Base-by-base conservation (phyloP, 1,284 basidiomycete species). In the Naganishia albida region DNA sequence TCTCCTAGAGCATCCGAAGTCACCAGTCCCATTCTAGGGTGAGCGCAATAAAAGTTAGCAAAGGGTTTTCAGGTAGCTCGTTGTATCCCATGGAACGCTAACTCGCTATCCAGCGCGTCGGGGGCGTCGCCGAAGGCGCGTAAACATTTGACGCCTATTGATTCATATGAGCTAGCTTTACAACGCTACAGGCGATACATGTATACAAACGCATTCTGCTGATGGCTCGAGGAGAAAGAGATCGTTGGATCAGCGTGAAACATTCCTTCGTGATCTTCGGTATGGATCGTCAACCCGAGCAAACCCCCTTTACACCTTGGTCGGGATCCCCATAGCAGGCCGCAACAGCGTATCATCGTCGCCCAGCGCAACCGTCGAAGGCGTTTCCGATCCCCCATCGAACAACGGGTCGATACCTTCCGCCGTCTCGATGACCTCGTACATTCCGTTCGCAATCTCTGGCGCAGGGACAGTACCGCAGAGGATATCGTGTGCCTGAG, bases 381-480 rank as follows among this genome's bases (percentile, higher is more conserved):
- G 57, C 34, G 57, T 60, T 23, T 28, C 44, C 7, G 57, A 50
- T 7, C 60, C 60, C 10, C 42, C 38, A 44, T 63, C 60, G 10
- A 53, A 40, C 39, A 63, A 83, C 68, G 82, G 82, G 69, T 82
- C 82, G 53, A 82, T 72, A n/a, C 80, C 80, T 68, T 83, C 82
- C n/a, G 81, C 78, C 23, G 78, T 78, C 72, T 98, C 94, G 72
- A 97, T 93, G 72, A 96, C 89, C 76, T 97, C 95, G 78, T 98
- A 98, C 75, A 99, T 81, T 67, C 85, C 85, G 28, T 90, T 92
- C 0, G 95, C 95, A 60, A 95, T 92, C 80, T 98, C 95, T 0
- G 95, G 95, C 12, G 95, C 91, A 1, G 95, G 95, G 0, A 98
- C 93, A 44, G 89, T 88, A 46, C 95, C 94, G n/a, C 46, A 62